Evolutionary conservation across 352 stramenopile genomes (phyloP), one percentile per base, ranked within the genome.

Genomic region (Phytopythium mirpurense): DNA sequence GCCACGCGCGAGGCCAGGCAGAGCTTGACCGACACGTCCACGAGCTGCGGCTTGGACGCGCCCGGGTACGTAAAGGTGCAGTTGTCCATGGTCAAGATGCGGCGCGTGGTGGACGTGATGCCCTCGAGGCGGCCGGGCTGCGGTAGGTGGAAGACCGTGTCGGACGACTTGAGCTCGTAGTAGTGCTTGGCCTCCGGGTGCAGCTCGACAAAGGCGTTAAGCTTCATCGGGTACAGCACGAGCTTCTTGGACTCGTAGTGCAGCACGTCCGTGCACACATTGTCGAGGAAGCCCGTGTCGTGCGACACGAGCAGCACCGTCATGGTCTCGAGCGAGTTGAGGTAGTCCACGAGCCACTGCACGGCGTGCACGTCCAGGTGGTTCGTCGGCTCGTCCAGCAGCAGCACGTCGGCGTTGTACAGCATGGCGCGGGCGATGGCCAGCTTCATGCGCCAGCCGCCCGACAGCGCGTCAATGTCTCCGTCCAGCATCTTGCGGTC

Each of bases 361-460:
- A 99, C 95, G 52, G 97, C 97, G 67, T 98, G 96, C 31, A 98
- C 95, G 56, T 92, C 81, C 43, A 98, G 69, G 65, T 98, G 93
- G 54, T 96, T 97, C 24, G 79, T 90, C 11, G 83, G 80, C 60
- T 98, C 94, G 56, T 98, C 94, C 49, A 98, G 72, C 8, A 98
- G 55, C 31, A 97, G 74, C 60, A 99, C 96, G 70, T 98, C 95
- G 14, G 96, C 93, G 49, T 97, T 96, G 70, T 98, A 86, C 38
- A 91, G 64, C 93, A 98, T 98, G 23, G 88, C 91, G 70, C 91
- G 86, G 10, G 91, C 89, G 40, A 98, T 75, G 29, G 93, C 93
- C 32, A 98, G 86, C 78, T 98, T 98, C 96, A 99, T 98, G 68
- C 93, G 85, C 95, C 93, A 98, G 51, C 95, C 96, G 55, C 96